phyloP scores from a whole-genome alignment of 1,284 basidiomycete genomes.

The Cerioporus squamosus region DNA sequence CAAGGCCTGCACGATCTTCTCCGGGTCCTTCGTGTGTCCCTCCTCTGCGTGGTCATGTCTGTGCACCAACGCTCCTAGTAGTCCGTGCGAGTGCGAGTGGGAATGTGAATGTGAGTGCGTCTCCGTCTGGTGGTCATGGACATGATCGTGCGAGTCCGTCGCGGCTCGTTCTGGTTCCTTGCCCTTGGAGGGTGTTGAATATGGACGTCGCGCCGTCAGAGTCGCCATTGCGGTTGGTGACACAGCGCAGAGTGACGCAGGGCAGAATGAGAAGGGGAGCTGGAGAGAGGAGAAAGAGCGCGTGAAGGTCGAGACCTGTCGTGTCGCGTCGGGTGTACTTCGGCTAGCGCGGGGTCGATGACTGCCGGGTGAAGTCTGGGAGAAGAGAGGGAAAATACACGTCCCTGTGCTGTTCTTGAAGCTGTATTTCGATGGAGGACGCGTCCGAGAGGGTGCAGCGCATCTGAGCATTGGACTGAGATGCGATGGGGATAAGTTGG shows the following conservation, averaged over 20 bases:
- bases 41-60: slow-evolving; percentile 71
- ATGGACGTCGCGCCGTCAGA: slow-evolving; percentile 24
- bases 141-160: slow-evolving; percentile 21
- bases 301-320: slow-evolving; percentile 10
- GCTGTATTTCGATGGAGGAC: background rate
- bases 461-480: background rate
- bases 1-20: slow-evolving; percentile 73
- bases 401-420: background rate
- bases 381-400: background rate
- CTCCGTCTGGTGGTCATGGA: slow-evolving; percentile 32
- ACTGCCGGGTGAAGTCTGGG: background rate
- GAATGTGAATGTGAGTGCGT: slow-evolving; percentile 46
- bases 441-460: background rate
- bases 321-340: slow-evolving; percentile 10
- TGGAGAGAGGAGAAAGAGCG: background rate
- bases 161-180: slow-evolving; percentile 29
- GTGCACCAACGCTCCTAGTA: slow-evolving; percentile 53
- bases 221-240: slow-evolving; percentile 24
- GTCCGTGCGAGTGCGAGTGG: slow-evolving; percentile 59
- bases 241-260: background rate
- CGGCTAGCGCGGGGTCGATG: slow-evolving; percentile 8
- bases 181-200: slow-evolving; percentile 34
- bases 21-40: slow-evolving; percentile 67
- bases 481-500: background rate
- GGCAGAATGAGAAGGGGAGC: background rate